Evolutionary conservation across 176 grass and related monocot genomes (phyloP).

Genomic region (Hordeum vulgare): MorexV3_pseudomolecules_assembly NC_058520.1:506813234-506813733

Average conservation of each 20-base stretch:
- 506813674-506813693: conserved; percentile 46
- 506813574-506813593: conserved; percentile 39
- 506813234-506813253: neutral
- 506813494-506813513: conserved; percentile 3
- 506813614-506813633: conserved; percentile 36
- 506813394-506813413: neutral
- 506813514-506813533: conserved; percentile 55
- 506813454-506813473: neutral
- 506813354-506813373: neutral
- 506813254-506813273: neutral
- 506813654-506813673: conserved; percentile 30
- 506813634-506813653: conserved; percentile 39
- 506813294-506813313: neutral
- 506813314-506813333: neutral
- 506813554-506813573: conserved; percentile 69
- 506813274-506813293: neutral
- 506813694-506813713: conserved; percentile 51
- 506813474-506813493: neutral
- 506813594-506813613: conserved; percentile 43
- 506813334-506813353: neutral
- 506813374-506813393: neutral
- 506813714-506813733: conserved; percentile 39
- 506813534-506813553: conserved; percentile 73
- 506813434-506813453: neutral
- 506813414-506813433: neutral